Conservation (phyloP, 1,139 yeast genomes). For the Geotrichum candidum region DNA sequence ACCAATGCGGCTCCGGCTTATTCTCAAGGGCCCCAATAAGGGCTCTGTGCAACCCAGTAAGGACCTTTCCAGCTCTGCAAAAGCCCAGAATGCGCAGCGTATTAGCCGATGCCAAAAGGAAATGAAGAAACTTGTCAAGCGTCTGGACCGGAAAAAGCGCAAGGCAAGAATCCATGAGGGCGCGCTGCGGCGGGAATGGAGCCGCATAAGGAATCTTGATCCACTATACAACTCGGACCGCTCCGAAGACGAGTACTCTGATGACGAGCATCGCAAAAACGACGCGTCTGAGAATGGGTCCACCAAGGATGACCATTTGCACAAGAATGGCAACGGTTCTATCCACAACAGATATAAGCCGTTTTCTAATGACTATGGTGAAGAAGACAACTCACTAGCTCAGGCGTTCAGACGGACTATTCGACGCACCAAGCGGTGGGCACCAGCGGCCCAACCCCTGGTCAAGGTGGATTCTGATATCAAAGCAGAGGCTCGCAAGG, state of each 20-base stretch:
- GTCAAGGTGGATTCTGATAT: neutral
- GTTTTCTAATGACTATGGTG: constrained; percentile 26
- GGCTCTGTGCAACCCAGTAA: neutral
- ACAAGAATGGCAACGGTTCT: neutral
- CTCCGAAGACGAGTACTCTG: constrained; percentile 9
- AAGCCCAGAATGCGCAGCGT: constrained; percentile 4
- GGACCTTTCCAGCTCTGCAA: neutral
- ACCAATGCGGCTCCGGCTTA: constrained; percentile 6
- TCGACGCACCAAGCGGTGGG: constrained; percentile 27
- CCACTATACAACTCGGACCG: constrained; percentile 33
- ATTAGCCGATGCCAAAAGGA: constrained; percentile 19
- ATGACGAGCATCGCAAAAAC: constrained; percentile 1
- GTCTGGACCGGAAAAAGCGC: constrained; percentile 24
- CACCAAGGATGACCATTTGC: neutral
- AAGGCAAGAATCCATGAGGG: constrained; percentile 26
- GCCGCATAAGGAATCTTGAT: constrained; percentile 28
- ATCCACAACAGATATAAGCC: neutral
- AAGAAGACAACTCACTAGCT: constrained; percentile 25
- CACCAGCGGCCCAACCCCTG: neutral
- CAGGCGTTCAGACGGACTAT: constrained; percentile 25
- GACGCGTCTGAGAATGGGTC: neutral
- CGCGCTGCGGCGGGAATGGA: constrained; percentile 29
- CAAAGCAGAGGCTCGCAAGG: neutral
- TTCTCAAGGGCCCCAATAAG: constrained; percentile 6
- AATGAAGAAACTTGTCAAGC: constrained; percentile 25